Evolutionary conservation across 257 asterid genomes (phyloP), one percentile per base, ranked within the genome.

Genomic region (Fraxinus quadrangulata): DNA sequence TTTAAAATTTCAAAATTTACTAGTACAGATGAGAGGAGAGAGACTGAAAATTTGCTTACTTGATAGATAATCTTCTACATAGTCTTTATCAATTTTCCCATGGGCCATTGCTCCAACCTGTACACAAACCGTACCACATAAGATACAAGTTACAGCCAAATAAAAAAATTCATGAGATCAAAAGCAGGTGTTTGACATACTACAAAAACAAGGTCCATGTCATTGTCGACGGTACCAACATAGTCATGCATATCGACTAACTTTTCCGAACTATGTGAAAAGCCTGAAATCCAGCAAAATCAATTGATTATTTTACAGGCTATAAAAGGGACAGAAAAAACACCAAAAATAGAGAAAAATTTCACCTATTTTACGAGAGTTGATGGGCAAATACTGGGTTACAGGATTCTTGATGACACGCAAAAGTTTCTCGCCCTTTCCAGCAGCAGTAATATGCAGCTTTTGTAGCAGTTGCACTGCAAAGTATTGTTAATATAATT

Each of bases 81-180:
- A 88, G 31, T 90, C 95, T 40, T 75, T 87, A 3, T 89, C 96
- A 80, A 91, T 89, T 90, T 90, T 95, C 37, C 99, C 98, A 83
- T 93, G 96, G 73, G 97, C 84, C 99, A 95, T 93, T 73, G 99
- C 98, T 72, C 99, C 99, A 75, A 95, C 88, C 99, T 95, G 82
- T 75, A 80, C 23, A 80, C 66, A 37, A 69, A 80, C 39, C 67
- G 67, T 2, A 71, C 31, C 73, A 65, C 67, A 74, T 31, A 61
- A 73, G 45, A 40, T 24, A 33, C 21, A 72, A 51, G 67, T 61
- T 70, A 56, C 70, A 67, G 69, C 19, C 24, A 65, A 75, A 61
- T 33, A 71, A 74, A 67, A 47, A 3, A 2, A 61, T 24, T n/a
- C 59, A 12, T 33, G 26, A n/a, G 14, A 75, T 61, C 51, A 11